Percentiles rank a stretch among this genome's conserved stretches.
Conservation (phyloP, 441 rosid genomes). For the Breynia disticha region DNA sequence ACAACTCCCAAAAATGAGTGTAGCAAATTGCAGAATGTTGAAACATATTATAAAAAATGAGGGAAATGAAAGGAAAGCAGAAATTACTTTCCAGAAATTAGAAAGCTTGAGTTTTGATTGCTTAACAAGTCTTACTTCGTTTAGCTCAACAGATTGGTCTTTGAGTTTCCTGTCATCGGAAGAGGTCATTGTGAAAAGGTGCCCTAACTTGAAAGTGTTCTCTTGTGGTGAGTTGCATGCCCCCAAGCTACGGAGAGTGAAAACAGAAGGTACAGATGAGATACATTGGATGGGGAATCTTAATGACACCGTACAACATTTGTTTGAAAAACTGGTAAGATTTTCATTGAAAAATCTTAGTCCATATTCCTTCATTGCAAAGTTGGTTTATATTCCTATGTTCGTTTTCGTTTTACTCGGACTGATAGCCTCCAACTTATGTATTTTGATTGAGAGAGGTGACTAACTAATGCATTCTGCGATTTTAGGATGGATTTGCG, state of each 20-base stretch:
- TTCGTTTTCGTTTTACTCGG: too few species aligned
- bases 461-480: too few species aligned
- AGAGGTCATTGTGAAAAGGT: conserved; percentile 1
- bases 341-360: background rate
- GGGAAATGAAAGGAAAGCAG: background rate
- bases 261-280: background rate
- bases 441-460: too few species aligned
- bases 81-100: conserved; percentile 5
- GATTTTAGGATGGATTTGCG: conserved; percentile 6
- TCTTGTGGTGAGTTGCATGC: conserved; percentile 4
- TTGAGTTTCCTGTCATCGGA: conserved; percentile 16
- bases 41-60: background rate
- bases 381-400: too few species aligned
- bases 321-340: conserved; percentile 4
- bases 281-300: conserved; percentile 12
- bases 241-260: conserved; percentile 1
- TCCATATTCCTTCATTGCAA: too few species aligned
- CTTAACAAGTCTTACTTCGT: conserved; percentile 17
- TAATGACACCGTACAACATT: conserved; percentile 9
- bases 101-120: background rate
- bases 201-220: conserved; percentile 19
- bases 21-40: background rate
- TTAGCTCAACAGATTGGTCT: conserved; percentile 6
- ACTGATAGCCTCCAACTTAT: too few species aligned
- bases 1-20: background rate